Evolutionary conservation across 257 asterid species (phyloP).

Genomic region (Hygrophila difformis): DNA sequence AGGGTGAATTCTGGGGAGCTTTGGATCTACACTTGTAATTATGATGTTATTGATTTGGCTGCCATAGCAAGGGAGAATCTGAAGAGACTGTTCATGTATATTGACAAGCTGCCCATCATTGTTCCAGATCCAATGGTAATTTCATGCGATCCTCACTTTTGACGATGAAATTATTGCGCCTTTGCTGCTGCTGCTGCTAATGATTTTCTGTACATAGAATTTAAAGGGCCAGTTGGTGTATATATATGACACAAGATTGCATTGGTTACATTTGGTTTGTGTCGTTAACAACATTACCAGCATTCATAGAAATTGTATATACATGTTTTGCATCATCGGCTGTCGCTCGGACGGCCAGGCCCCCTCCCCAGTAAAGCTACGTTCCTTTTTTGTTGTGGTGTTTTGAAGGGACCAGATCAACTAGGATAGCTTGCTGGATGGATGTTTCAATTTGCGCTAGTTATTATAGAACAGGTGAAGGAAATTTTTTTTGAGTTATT

Average conservation of each 20-base stretch:
- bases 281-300: not conserved
- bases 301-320: not conserved
- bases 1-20: constrained; percentile 72
- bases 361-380: too few relatives aligned
- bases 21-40: constrained; percentile 66
- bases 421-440: too few relatives aligned
- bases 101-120: constrained; percentile 50
- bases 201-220: constrained; percentile 2
- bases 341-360: too few relatives aligned
- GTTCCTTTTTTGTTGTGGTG: too few relatives aligned
- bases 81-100: constrained; percentile 56
- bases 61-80: constrained; percentile 50
- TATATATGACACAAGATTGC: too few relatives aligned
- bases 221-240: constrained; percentile 6
- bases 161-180: constrained; percentile 22
- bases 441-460: too few relatives aligned
- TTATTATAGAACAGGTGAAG: too few relatives aligned
- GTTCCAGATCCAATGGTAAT: constrained; percentile 38
- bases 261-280: constrained; percentile 9
- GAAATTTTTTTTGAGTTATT: too few relatives aligned
- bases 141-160: constrained; percentile 35
- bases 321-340: too few relatives aligned
- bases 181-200: not conserved
- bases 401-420: too few relatives aligned
- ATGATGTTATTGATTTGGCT: constrained; percentile 46